Evolutionary conservation across 2,329 filamentous ascomycete species (phyloP).

Genomic region (Thielaviopsis populi): DNA sequence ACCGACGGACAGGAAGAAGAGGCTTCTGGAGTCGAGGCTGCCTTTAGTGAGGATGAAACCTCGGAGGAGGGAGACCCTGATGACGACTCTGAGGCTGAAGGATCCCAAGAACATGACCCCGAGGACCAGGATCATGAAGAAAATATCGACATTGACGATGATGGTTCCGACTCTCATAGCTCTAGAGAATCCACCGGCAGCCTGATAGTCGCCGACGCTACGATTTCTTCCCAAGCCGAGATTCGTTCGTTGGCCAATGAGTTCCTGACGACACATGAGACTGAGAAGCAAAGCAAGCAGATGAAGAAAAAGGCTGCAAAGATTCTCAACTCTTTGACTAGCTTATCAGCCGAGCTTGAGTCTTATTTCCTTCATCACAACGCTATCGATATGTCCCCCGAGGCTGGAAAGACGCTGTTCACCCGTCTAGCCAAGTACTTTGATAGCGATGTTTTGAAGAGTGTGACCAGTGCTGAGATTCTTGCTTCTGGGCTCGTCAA

Average conservation of each 20-base stretch:
- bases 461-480: conserved; percentile 88
- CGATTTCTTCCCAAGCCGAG: conserved; percentile 44
- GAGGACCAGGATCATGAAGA: conserved; percentile 21
- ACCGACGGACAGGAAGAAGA: conserved; percentile 20
- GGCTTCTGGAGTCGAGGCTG: background rate
- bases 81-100: background rate
- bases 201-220: conserved; percentile 30
- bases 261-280: conserved; percentile 73
- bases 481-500: conserved; percentile 82
- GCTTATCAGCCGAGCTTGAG: conserved; percentile 56
- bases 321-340: conserved; percentile 59
- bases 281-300: conserved; percentile 51
- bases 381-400: conserved; percentile 29
- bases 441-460: conserved; percentile 73
- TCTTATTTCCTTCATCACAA: conserved; percentile 49
- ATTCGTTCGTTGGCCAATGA: conserved; percentile 65
- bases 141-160: conserved; percentile 30
- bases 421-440: conserved; percentile 67
- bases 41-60: background rate
- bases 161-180: conserved; percentile 36
- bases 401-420: conserved; percentile 54
- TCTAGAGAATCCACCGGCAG: conserved; percentile 45
- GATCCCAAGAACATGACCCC: conserved; percentile 12
- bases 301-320: conserved; percentile 66
- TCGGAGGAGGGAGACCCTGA: conserved; percentile 3